Conservation (phyloP, 345 rosid genomes). For the Populus nigra region DNA sequence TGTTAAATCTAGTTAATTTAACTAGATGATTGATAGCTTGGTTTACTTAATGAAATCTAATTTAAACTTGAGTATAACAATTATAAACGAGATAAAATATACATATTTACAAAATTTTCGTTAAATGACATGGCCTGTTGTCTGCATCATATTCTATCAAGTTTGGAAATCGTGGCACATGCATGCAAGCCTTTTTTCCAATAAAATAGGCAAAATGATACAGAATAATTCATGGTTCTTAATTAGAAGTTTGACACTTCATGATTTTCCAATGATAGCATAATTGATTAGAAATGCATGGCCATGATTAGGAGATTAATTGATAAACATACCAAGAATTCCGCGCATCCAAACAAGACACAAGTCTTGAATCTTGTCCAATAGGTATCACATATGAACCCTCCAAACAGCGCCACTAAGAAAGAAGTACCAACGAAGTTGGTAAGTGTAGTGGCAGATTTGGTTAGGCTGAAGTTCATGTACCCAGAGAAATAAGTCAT, state of each 20-base stretch:
- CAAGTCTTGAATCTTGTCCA: slow-evolving; percentile 59
- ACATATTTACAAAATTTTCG: background rate
- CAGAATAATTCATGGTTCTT: no score
- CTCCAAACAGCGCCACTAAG: slow-evolving; percentile 55
- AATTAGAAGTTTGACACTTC: background rate
- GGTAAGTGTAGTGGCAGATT: slow-evolving; percentile 62
- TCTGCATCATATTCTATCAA: background rate
- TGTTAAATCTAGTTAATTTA: no score
- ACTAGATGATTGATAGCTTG: no score
- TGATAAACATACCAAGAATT: slow-evolving; percentile 41
- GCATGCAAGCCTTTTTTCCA: background rate
- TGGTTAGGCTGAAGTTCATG: slow-evolving; percentile 64
- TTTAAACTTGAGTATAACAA: no score
- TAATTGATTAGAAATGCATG: background rate
- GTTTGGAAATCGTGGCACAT: background rate
- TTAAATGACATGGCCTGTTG: background rate
- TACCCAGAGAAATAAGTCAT: slow-evolving; percentile 52
- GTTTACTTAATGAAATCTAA: no score
- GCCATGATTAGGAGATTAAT: no score
- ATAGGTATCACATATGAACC: slow-evolving; percentile 62
- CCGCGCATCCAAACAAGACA: slow-evolving; percentile 50
- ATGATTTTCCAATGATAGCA: background rate
- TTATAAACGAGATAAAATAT: no score
- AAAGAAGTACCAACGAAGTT: slow-evolving; percentile 60
- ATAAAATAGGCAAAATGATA: background rate